phyloP scores from a whole-genome alignment of 768 basidiomycete species.

The Strobilomyces confusus region DNA sequence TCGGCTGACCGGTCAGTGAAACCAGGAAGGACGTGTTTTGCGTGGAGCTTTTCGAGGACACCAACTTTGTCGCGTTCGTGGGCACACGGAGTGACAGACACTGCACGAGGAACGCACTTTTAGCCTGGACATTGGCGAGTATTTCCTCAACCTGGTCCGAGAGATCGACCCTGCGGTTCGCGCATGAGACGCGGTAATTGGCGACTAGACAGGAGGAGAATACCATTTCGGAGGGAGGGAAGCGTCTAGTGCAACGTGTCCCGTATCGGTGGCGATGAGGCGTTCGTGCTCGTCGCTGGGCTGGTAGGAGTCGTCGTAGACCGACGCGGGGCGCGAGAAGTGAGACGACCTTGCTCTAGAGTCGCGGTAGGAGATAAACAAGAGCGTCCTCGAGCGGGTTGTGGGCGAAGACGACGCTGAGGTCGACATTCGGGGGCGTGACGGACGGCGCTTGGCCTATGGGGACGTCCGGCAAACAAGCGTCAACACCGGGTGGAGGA shows the following conservation, averaged over 20 bases:
- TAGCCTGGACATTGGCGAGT: conserved; percentile 60
- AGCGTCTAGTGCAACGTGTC: conserved; percentile 52
- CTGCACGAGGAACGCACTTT: conserved; percentile 55
- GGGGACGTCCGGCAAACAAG: conserved; percentile 18
- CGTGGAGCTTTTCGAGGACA: conserved; percentile 91
- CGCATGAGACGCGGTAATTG: conserved; percentile 12
- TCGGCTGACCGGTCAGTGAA: conserved; percentile 94
- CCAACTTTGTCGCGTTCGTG: conserved; percentile 50
- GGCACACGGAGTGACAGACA: conserved; percentile 9
- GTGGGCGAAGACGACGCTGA: conserved; percentile 37
- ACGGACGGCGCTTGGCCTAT: conserved; percentile 10
- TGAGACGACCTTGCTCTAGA: conserved; percentile 49
- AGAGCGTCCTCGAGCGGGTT: conserved; percentile 83
- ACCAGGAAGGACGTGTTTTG: conserved; percentile 92
- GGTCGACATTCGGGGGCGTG: conserved; percentile 30
- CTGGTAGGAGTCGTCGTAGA: conserved; percentile 46
- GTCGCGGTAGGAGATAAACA: conserved; percentile 93
- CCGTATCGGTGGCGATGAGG: conserved; percentile 45
- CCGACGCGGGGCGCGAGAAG: conserved; percentile 37
- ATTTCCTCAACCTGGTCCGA: conserved; percentile 86
- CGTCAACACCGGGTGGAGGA: conserved; percentile 16
- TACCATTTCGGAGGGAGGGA: conserved; percentile 87
- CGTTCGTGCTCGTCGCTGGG: conserved; percentile 56
- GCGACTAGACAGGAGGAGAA: background rate
- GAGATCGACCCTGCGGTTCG: conserved; percentile 74